These are phyloP conservation scores for Favolaschia claudopus DNA, from an alignment of 768 basidiomycete genomes.

Conservation along the genomic window DNA sequence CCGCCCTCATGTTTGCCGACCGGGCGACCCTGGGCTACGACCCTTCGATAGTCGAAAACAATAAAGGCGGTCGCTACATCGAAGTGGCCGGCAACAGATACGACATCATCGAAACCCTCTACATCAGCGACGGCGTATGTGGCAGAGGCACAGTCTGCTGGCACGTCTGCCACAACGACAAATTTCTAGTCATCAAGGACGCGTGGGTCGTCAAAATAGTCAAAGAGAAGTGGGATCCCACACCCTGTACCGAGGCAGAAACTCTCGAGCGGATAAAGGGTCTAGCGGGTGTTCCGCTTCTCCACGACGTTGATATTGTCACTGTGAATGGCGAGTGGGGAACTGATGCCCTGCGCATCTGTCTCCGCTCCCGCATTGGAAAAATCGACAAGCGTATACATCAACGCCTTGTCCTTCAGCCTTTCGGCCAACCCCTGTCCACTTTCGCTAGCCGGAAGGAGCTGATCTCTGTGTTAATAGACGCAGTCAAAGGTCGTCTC, in stretches of 20 bases:
- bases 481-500: neutral
- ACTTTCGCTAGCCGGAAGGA: neutral
- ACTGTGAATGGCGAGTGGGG: neutral
- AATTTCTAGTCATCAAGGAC: slow-evolving; percentile 12
- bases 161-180: neutral
- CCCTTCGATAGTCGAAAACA: neutral
- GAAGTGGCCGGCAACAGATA: neutral
- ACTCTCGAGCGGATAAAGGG: neutral
- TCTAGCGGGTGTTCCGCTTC: slow-evolving; percentile 1
- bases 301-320: slow-evolving; percentile 1
- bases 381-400: slow-evolving; percentile 4
- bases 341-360: neutral
- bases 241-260: neutral
- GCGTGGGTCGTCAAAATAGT: slow-evolving; percentile 11
- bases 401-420: slow-evolving; percentile 9
- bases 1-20: slow-evolving; percentile 11
- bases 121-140: slow-evolving; percentile 3
- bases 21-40: neutral
- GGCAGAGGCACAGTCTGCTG: slow-evolving; percentile 9
- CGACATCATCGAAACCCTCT: neutral
- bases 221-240: too few relatives aligned
- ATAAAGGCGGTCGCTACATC: neutral
- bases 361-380: neutral
- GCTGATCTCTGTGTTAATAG: slow-evolving; percentile 6
- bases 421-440: neutral